A percentile compares a stretch with the other conserved stretches of the same genome.
Evolutionary conservation across 305 asterid species (phyloP).

Genomic region (Withania somnifera): DNA sequence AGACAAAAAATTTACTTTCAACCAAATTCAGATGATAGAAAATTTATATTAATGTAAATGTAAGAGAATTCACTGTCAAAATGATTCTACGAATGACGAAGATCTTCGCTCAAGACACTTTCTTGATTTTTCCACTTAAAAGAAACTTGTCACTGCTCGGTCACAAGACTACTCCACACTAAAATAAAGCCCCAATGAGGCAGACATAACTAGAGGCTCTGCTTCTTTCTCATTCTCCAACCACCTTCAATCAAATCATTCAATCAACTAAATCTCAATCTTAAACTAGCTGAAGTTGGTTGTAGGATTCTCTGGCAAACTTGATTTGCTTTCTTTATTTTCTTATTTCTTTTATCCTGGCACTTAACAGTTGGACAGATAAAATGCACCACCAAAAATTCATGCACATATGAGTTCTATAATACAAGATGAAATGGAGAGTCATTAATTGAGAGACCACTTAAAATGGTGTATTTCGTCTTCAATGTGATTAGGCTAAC

Average conservation of each 20-base stretch:
- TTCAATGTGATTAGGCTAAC: constrained; percentile 70
- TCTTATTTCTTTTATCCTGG: not conserved
- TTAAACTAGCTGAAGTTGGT: not conserved
- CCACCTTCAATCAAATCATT: not conserved
- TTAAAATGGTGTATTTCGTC: constrained; percentile 72
- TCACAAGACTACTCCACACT: not conserved
- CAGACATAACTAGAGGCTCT: not conserved
- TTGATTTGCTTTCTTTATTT: not conserved
- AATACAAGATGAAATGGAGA: not conserved
- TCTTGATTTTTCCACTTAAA: not conserved
- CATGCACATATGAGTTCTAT: not conserved
- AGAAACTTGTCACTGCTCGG: not conserved
- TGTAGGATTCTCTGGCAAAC: not conserved
- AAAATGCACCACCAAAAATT: not conserved
- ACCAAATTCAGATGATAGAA: not conserved
- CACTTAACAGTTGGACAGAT: not conserved
- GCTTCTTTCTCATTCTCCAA: not conserved
- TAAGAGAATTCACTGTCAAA: not conserved
- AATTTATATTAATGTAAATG: not conserved
- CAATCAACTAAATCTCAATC: not conserved
- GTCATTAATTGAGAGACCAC: constrained; percentile 68
- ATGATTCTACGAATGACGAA: not conserved
- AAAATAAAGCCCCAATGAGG: not conserved
- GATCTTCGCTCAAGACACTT: not conserved
- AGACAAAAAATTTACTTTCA: not conserved